Base-by-base conservation (phyloP, 805 yeast genomes). In the Tanozyma kutaoensis region DNA sequence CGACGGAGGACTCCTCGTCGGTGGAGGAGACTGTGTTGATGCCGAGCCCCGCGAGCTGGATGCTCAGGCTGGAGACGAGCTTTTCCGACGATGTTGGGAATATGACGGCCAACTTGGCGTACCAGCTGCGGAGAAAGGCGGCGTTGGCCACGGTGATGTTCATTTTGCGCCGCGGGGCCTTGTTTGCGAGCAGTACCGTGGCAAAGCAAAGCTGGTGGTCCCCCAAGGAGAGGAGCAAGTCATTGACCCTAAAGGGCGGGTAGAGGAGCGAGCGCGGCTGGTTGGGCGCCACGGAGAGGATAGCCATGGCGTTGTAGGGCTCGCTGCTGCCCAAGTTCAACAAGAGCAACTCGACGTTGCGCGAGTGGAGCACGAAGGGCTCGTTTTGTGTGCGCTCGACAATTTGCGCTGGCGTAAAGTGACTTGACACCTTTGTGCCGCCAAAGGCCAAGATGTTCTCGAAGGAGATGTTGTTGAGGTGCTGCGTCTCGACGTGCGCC, bases 181-280 rank as follows among this genome's bases (percentile, higher is more conserved):
- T n/a, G 19, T 15, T 23, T 14, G 32, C 33, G 14, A 22, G 24
- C 22, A 20, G 24, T 12, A 29, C 24, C 12, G 33, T 25, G 8
- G 48, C 33, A 25, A 46, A 46, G 14, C 37, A 26, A 16, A 28
- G 35, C 11, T 15, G 12, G 3, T 32, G 15, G 16, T 31, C 19
- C 8, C 39, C 28, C 20, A 34, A 33, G 16, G 40, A 26, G 26
- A 53, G 38, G 10, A 52, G 7, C 13, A 55, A 39, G 29, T 56
- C 62, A 32, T 55, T 55, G 27, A 54, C 35, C 26, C 66, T 34
- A 35, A 59, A 58, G 2, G 66, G 66, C 7, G 66, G 65, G 34
- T 40, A 58, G 34, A 59, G 29, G 19, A 59, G 48, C 8, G 53
- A 47, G 15, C 65, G 41, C 1, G 50, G 32, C 3, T 29, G 35